Evolutionary conservation across 164 flowering plant genomes (phyloP), one percentile per base, ranked within the genome.

Genomic region (Vitis cinerea): DNA sequence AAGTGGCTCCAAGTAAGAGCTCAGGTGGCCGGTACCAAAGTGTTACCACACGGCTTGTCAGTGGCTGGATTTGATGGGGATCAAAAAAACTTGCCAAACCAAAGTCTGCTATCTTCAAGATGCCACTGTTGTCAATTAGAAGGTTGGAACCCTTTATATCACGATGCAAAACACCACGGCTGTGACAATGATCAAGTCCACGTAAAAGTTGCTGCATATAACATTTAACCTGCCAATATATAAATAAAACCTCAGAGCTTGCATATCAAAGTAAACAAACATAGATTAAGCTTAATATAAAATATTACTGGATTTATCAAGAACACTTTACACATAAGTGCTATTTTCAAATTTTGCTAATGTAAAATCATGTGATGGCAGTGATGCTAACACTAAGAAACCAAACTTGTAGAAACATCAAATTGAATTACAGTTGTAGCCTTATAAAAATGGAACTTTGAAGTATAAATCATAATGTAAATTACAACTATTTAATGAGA

Each of bases 11-110:
- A 68, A 95, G 90, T 64, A 95, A 80, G 64, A 95, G 97, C 78
- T 95, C 99, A 44, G 98, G 99, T 53, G 99, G 99, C 61, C 99
- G 85, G 66, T 95, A 95, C 99, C 98, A 92, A 44, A 94, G 92
- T 52, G 99, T 94, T 27, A 94, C 98, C 58, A 94, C 99, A 60
- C 99, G 95, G 71, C 98, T 95, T 67, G 99, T 95, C 68, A 95
- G 73, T 11, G 93, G 90, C 61, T 88, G 96, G 77, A 52, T 83
- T 68, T 87, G 90, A 73, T 63, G 83, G 72, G 93, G 90, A 80
- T 90, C 87, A 72, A 75, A 91, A 61, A 86, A 85, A 70, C 91
- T 93, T 66, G 99, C 95, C 76, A 95, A 78, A 54, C 99, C 99
- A 87, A 95, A 95, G 73, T 93, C 99, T 30, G 98, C 99, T 74